Evolutionary conservation across 148 eudicot genomes (phyloP).

Genomic region (Rhododendron kiyosumense): DNA sequence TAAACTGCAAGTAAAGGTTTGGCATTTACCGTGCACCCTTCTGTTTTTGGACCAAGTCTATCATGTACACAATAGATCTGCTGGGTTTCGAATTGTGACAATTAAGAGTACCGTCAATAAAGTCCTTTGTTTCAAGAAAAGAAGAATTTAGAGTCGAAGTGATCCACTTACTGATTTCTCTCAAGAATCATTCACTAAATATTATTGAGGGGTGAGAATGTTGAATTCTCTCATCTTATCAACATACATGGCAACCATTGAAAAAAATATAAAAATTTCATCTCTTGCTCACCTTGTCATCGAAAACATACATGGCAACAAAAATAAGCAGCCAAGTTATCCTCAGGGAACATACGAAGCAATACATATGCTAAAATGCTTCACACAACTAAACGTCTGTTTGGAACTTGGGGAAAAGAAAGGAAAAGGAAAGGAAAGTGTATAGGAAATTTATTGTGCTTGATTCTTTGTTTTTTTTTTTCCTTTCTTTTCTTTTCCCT

Average conservation of each 20-base stretch:
- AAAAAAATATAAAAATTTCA: not conserved
- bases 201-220: slow-evolving; percentile 7
- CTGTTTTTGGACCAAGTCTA: slow-evolving; percentile 52
- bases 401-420: no score
- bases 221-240: no score
- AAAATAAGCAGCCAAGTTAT: no score
- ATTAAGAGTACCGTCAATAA: slow-evolving; percentile 13
- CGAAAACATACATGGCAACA: slow-evolving; percentile 6
- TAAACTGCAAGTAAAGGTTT: not conserved
- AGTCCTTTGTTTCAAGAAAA: not conserved
- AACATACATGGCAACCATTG: no score
- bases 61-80: slow-evolving; percentile 82
- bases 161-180: not conserved
- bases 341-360: no score
- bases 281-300: slow-evolving; percentile 7
- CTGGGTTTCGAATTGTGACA: slow-evolving; percentile 77
- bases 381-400: no score
- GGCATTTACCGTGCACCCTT: slow-evolving; percentile 71
- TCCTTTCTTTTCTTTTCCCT: no score
- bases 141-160: not conserved
- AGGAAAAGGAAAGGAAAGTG: no score
- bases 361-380: no score
- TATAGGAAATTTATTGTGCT: no score
- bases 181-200: not conserved
- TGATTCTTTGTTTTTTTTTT: no score